Percentiles rank a stretch among this genome's conserved stretches.
Evolutionary conservation across 768 basidiomycete species (phyloP).

Genomic region (Boletus pseudo-olivaceus): DNA sequence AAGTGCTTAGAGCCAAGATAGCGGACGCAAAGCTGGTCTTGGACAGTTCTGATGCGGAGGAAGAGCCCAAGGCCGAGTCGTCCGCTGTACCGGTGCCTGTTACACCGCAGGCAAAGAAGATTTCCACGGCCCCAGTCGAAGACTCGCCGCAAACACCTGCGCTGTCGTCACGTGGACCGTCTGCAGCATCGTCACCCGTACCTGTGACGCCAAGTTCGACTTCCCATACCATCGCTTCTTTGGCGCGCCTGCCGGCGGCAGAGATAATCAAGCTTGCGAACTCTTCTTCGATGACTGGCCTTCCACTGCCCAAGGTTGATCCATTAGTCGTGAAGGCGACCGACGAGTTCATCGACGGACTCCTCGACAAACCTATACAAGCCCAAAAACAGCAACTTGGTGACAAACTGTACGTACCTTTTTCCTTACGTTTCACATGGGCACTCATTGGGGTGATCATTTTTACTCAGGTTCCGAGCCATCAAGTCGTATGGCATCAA

Average conservation of each 20-base stretch:
- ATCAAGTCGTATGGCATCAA: conserved; percentile 81
- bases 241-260: conserved; percentile 69
- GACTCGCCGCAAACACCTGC: conserved; percentile 74
- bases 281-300: conserved; percentile 40
- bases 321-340: conserved; percentile 64
- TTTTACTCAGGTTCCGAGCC: conserved; percentile 44
- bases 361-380: conserved; percentile 52
- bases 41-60: conserved; percentile 64
- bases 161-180: conserved; percentile 69
- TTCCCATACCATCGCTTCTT: conserved; percentile 60
- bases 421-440: conserved; percentile 9
- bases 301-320: conserved; percentile 70
- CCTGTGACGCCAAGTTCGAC: conserved; percentile 55
- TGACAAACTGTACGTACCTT: conserved; percentile 60
- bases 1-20: conserved; percentile 73
- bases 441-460: conserved; percentile 18
- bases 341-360: conserved; percentile 65
- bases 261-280: conserved; percentile 70
- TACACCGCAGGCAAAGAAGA: conserved; percentile 67
- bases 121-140: conserved; percentile 33
- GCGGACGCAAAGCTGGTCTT: conserved; percentile 80
- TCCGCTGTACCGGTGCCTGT: conserved; percentile 37
- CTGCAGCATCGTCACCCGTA: conserved; percentile 66
- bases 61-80: conserved; percentile 31
- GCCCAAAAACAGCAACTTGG: conserved; percentile 77